Evolutionary conservation across 2,329 filamentous ascomycete genomes (phyloP).

Genomic region (Sarocladiaceae sp.): DNA sequence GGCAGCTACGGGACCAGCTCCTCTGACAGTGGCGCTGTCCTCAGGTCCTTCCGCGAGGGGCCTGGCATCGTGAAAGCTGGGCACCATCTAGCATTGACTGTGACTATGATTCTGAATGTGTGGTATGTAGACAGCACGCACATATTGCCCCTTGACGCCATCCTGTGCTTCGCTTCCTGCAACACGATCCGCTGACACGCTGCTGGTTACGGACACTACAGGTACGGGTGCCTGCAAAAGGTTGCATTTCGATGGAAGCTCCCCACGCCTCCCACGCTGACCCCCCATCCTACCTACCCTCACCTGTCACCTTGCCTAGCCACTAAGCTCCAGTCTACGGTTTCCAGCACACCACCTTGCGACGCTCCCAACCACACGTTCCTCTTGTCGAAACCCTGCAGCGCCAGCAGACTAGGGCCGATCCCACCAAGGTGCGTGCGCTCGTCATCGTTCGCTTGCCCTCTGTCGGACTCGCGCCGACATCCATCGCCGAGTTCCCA

Average conservation of each 20-base stretch:
- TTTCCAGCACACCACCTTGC: not conserved
- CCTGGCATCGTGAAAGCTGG: too few species aligned
- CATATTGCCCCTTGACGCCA: too few species aligned
- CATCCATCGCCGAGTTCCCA: constrained; percentile 2
- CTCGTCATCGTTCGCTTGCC: constrained; percentile 9
- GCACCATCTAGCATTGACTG: too few species aligned
- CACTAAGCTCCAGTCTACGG: constrained; percentile 1
- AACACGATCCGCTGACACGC: too few species aligned
- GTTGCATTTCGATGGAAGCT: not conserved
- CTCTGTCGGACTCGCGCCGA: not conserved
- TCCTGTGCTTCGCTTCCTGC: too few species aligned
- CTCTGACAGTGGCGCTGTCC: too few species aligned
- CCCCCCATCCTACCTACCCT: not conserved
- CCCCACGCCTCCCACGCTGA: not conserved
- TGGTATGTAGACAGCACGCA: too few species aligned
- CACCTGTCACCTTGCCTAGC: constrained; percentile 4
- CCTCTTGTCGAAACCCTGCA: constrained; percentile 10
- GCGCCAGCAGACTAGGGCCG: constrained; percentile 10
- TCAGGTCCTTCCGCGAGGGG: too few species aligned
- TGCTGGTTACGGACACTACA: too few species aligned
- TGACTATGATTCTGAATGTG: too few species aligned
- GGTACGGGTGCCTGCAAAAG: too few species aligned
- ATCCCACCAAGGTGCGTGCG: constrained; percentile 9
- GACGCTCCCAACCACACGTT: not conserved
- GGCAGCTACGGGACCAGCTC: too few species aligned